Percentiles rank a stretch among this genome's conserved stretches.
These are phyloP conservation scores for Trypanosoma brucei DNA, from an alignment of 208 protist genomes.

Conservation along the genomic window DNA sequence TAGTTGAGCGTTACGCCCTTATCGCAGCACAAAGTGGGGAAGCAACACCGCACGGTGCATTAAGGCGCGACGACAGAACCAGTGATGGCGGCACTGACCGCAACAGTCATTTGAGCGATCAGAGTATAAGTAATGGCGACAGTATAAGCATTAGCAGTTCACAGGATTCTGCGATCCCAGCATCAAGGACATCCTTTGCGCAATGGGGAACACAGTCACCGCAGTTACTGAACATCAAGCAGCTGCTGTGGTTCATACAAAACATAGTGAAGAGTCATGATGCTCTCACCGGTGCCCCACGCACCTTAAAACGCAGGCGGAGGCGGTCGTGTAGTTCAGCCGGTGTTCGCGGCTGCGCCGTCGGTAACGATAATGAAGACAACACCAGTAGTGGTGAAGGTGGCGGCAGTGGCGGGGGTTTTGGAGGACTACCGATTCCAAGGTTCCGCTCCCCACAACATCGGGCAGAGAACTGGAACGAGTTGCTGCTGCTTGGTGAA, in stretches of 20 bases:
- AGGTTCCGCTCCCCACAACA: neutral
- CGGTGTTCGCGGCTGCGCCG: neutral
- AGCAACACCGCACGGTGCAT: neutral
- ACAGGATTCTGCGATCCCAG: no score
- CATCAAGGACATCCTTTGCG: neutral
- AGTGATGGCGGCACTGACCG: neutral
- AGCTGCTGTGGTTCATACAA: constrained; percentile 36
- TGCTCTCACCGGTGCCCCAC: constrained; percentile 29
- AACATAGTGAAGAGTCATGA: constrained; percentile 19
- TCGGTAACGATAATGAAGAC: neutral
- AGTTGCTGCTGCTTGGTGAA: neutral
- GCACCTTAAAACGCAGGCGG: constrained; percentile 5
- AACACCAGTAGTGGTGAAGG: neutral
- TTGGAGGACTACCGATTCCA: neutral
- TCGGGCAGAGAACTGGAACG: neutral
- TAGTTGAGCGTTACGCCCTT: constrained; percentile 41
- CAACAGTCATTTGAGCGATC: neutral
- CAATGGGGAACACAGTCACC: neutral
- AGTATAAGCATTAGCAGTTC: no score
- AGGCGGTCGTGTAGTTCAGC: constrained; percentile 2
- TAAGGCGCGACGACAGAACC: neutral
- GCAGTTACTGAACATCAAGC: constrained; percentile 13
- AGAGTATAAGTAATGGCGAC: no score
- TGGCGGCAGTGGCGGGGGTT: neutral
- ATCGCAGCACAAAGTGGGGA: constrained; percentile 5